Evolutionary conservation across 2,329 filamentous ascomycete genomes (phyloP).

Genomic region (Grosmannia clavigera): DNA sequence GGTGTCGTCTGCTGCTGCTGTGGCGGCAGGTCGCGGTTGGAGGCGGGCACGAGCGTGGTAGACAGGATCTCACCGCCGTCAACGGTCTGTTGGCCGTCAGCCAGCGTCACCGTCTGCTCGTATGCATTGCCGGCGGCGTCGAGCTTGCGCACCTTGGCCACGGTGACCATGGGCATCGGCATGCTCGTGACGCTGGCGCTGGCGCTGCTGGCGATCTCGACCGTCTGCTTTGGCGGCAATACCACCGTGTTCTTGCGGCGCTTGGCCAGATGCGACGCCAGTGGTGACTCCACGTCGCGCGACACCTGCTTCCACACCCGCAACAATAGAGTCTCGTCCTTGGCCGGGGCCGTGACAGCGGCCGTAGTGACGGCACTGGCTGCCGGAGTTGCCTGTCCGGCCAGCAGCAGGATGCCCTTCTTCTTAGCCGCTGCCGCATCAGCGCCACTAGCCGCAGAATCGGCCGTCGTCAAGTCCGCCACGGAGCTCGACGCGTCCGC

Average conservation of each 20-base stretch:
- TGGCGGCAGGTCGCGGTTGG: conserved; percentile 37
- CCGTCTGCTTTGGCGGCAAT: conserved; percentile 34
- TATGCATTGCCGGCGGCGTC: conserved; percentile 73
- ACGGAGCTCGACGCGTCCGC: background rate
- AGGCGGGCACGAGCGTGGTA: conserved; percentile 39
- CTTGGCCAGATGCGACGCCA: conserved; percentile 45
- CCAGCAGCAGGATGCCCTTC: background rate
- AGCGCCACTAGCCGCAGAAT: background rate
- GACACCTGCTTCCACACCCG: conserved; percentile 51
- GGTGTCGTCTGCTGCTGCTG: conserved; percentile 25
- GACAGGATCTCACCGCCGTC: conserved; percentile 65
- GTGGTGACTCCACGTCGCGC: conserved; percentile 41
- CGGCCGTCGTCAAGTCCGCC: background rate
- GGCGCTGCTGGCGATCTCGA: conserved; percentile 25
- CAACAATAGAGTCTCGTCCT: conserved; percentile 34
- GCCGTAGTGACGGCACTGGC: background rate
- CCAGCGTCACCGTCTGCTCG: conserved; percentile 71
- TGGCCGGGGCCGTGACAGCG: background rate
- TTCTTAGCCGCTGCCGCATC: background rate
- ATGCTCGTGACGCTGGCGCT: background rate
- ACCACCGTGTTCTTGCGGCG: conserved; percentile 49
- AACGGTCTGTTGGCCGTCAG: conserved; percentile 61
- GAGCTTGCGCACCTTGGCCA: conserved; percentile 66
- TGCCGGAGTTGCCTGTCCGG: background rate
- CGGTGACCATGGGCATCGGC: conserved; percentile 54